These are phyloP conservation scores for Cadophora sp. DNA, from an alignment of 2,329 filamentous ascomycete genomes.

Conservation along the genomic window DNA sequence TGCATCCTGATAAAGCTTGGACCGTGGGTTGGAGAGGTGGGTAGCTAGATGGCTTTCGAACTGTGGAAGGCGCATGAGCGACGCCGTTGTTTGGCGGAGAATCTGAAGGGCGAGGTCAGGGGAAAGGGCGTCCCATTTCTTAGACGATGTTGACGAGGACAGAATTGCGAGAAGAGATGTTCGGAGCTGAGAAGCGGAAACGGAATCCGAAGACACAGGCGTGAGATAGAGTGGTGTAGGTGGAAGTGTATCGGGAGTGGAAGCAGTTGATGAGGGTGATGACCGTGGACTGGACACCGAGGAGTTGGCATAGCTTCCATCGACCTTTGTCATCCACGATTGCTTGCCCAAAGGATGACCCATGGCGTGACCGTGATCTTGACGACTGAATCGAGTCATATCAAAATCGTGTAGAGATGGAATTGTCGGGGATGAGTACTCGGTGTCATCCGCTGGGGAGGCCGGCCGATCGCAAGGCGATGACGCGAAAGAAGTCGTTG, in stretches of 20 bases:
- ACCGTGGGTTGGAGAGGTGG: conserved; percentile 42
- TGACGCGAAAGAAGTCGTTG: conserved; percentile 35
- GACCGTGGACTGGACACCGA: conserved; percentile 40
- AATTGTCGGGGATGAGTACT: conserved; percentile 41
- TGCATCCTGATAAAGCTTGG: conserved; percentile 41
- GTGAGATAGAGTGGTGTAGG: conserved; percentile 42
- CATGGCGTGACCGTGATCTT: conserved; percentile 38
- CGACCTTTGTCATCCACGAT: conserved; percentile 38
- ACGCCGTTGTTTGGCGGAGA: conserved; percentile 43
- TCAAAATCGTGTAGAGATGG: conserved; percentile 42
- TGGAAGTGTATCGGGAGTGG: conserved; percentile 38
- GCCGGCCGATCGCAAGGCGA: conserved; percentile 37
- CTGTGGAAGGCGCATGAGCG: conserved; percentile 40
- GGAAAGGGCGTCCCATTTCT: conserved; percentile 41
- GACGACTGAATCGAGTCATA: conserved; percentile 31
- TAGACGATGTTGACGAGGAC: conserved; percentile 36
- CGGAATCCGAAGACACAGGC: conserved; percentile 35
- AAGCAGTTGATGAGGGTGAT: conserved; percentile 42
- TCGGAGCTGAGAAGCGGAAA: conserved; percentile 36
- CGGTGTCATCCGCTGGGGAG: conserved; percentile 38
- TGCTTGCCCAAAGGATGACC: conserved; percentile 35
- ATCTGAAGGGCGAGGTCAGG: conserved; percentile 44
- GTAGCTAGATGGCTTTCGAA: conserved; percentile 44
- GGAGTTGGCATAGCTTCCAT: conserved; percentile 35
- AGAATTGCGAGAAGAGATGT: conserved; percentile 43